Percentiles rank a stretch among this genome's conserved stretches.
Conservation (phyloP, 139 green algal species). For the Chlamydomonas sp. region DNA sequence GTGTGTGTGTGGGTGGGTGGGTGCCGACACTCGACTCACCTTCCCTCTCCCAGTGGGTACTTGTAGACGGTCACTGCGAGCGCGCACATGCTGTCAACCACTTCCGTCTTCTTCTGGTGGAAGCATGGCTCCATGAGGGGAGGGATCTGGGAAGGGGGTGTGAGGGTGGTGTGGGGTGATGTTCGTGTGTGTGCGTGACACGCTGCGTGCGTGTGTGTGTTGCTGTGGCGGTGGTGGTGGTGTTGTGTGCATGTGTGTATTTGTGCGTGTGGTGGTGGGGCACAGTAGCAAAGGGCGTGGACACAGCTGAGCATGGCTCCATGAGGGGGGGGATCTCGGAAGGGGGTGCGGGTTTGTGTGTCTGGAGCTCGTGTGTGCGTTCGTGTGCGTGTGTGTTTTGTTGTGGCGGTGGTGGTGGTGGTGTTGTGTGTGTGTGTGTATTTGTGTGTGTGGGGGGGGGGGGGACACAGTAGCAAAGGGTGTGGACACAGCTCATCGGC, state of each 20-base stretch:
- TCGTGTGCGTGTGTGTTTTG: too few relatives aligned
- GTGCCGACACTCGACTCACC: too few relatives aligned
- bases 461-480: background rate
- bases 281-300: background rate
- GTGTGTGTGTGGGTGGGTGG: slow-evolving; percentile 1
- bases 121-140: slow-evolving; percentile 5
- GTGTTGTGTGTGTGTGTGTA: background rate
- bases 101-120: background rate
- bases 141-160: background rate
- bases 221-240: background rate
- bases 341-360: background rate
- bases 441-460: background rate
- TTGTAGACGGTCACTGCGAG: background rate
- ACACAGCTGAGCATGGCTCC: background rate
- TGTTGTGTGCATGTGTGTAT: background rate
- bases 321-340: too few relatives aligned
- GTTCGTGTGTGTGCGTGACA: too few relatives aligned
- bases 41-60: background rate
- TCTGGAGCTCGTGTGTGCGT: too few relatives aligned
- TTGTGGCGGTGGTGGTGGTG: background rate
- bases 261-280: too few relatives aligned
- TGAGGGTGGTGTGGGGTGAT: too few relatives aligned
- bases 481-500: background rate
- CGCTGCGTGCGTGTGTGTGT: too few relatives aligned
- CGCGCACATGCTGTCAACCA: slow-evolving; percentile 1